Conservation (phyloP, 2,329 filamentous ascomycete genomes). For the Fusarium newnesense region DNA sequence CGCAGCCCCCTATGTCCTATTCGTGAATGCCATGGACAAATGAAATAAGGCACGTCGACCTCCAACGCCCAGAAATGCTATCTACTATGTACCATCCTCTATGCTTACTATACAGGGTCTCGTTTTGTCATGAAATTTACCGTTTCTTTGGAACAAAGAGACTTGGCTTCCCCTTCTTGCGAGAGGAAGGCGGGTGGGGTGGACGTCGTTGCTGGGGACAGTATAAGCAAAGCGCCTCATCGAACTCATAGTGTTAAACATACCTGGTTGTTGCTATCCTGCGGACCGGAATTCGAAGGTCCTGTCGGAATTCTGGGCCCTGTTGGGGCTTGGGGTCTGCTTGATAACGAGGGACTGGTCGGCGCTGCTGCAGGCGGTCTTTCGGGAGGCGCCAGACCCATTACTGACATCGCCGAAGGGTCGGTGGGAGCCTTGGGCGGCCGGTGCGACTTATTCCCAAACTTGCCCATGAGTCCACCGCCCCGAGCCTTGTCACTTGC, state of each 20-base stretch:
- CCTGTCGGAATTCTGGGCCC: constrained; percentile 26
- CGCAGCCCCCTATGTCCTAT: background rate
- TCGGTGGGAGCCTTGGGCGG: constrained; percentile 53
- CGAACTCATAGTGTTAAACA: background rate
- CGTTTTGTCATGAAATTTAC: constrained; percentile 17
- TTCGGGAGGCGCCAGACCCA: constrained; percentile 60
- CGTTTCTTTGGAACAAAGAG: constrained; percentile 57
- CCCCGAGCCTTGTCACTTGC: constrained; percentile 46
- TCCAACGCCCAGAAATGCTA: constrained; percentile 39
- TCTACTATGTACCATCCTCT: constrained; percentile 8
- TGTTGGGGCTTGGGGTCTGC: constrained; percentile 5
- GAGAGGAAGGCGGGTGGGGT: constrained; percentile 42
- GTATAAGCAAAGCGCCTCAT: constrained; percentile 24
- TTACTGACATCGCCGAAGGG: constrained; percentile 63
- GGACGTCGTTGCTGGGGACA: constrained; percentile 27
- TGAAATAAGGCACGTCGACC: constrained; percentile 4
- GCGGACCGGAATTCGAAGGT: constrained; percentile 36
- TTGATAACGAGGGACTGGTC: constrained; percentile 22
- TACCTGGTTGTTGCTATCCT: constrained; percentile 38
- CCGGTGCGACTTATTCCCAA: constrained; percentile 46
- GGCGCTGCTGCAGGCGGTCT: constrained; percentile 50
- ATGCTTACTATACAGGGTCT: constrained; percentile 21
- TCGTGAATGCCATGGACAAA: constrained; percentile 6
- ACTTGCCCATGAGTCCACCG: constrained; percentile 51
- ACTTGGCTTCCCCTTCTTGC: constrained; percentile 56